Base-by-base conservation (phyloP, 2,329 filamentous ascomycete species). In the Raffaelea albimanens region DNA sequence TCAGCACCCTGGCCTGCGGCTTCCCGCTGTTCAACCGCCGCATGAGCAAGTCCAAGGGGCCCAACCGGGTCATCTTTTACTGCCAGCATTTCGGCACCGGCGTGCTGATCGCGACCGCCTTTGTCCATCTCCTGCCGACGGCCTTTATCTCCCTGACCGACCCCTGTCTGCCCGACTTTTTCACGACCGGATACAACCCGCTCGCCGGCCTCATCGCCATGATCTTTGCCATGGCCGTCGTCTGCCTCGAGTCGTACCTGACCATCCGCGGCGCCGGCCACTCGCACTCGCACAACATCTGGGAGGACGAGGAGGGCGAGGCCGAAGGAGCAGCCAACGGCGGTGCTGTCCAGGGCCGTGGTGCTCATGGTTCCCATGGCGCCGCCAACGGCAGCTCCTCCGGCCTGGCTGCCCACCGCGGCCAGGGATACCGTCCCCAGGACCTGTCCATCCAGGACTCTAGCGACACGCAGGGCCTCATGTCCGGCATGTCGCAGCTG, bases 161-260 rank as follows among this genome's bases (percentile, higher is more conserved):
- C 52, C 82, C 82, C 40, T 86, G 83, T 57, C 78, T 95, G 0
- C 86, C 88, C 9, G 70, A 75, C 49, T 84, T 89, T 60, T 95
- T 90, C 76, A 91, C 78, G 61, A 60, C 83, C 53, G 76, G 78
- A n/a, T 95, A 93, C 62, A 78, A 74, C 42, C 86, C 87, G 5
- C 82, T 94, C 61, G 81, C 87, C 0, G 88, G 89, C 2, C 72
- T 93, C 43, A 78, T 95, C 42, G 85, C 87, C 48, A 91, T 95
- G 85, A 64, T 82, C 10, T 82, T 85, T 11, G 85, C 87, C n/a
- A 73, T 95, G 50, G 69, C 85, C 4, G 89, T 96, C 3, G 87
- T 95, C 7, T 78, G 80, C 2, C 76, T 96, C 45, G 91, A 97
- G 64, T 95, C 93, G 67, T 88, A 89, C 62, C 82, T 97, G 56